Evolutionary conservation across 2,329 filamentous ascomycete species (phyloP).

Genomic region (Thielaviopsis ethacetica): DNA sequence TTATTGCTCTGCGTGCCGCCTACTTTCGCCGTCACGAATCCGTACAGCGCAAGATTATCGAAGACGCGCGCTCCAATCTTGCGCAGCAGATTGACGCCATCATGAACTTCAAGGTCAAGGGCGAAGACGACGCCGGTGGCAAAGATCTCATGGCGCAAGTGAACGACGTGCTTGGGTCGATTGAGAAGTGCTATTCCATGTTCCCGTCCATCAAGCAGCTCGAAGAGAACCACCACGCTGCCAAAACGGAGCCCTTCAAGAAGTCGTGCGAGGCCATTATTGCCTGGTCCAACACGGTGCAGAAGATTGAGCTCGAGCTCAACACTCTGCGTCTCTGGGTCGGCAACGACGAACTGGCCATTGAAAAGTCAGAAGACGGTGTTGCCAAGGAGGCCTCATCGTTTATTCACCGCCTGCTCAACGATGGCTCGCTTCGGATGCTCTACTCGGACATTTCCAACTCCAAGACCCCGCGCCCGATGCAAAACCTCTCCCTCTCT

Average conservation of each 20-base stretch:
- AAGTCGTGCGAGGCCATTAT: constrained; percentile 80
- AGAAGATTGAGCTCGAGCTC: constrained; percentile 89
- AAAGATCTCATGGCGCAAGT: constrained; percentile 82
- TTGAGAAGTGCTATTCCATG: constrained; percentile 72
- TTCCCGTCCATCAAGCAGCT: constrained; percentile 71
- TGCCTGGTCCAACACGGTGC: constrained; percentile 92
- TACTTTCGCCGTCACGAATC: constrained; percentile 70
- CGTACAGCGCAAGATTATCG: constrained; percentile 73
- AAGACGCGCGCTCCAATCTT: constrained; percentile 61
- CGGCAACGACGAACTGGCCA: constrained; percentile 80
- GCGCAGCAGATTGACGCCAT: constrained; percentile 72
- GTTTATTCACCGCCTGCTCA: constrained; percentile 86
- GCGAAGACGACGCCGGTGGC: constrained; percentile 67
- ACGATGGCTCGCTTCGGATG: constrained; percentile 86
- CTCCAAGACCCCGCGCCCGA: neutral
- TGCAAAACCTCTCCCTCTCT: neutral
- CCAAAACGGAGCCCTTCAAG: constrained; percentile 59
- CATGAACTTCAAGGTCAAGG: constrained; percentile 85
- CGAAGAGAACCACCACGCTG: constrained; percentile 56
- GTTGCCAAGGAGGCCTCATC: constrained; percentile 64
- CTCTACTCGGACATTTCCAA: constrained; percentile 35
- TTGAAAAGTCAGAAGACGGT: constrained; percentile 57
- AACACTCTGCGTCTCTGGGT: constrained; percentile 90
- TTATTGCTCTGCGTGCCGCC: constrained; percentile 74
- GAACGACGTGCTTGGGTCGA: constrained; percentile 72